Evolutionary conservation across 169 alveolate species (phyloP).

Genomic region (Miamiensis avidus): DNA sequence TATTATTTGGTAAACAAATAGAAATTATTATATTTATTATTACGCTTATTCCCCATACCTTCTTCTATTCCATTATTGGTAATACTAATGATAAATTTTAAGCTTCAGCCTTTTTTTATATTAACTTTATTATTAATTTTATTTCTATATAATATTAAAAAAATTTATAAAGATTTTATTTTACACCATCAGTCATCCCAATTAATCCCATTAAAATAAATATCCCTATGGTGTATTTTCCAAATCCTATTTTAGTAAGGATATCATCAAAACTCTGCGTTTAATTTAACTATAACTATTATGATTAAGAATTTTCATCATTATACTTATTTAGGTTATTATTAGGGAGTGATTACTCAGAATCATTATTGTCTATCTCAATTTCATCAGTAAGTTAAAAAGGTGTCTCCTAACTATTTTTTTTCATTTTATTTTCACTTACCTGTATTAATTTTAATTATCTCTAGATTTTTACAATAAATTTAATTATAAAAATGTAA

Average conservation of each 20-base stretch:
- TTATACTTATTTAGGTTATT: no score
- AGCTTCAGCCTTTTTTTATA: slow-evolving; percentile 16
- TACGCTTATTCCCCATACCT: neutral
- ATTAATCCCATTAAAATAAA: slow-evolving; percentile 28
- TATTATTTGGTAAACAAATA: no score
- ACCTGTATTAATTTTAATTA: no score
- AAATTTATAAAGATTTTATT: no score
- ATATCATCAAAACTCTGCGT: slow-evolving; percentile 14
- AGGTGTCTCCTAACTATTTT: neutral
- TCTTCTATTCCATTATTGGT: slow-evolving; percentile 5
- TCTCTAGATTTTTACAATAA: no score
- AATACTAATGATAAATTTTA: neutral
- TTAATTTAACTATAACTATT: neutral
- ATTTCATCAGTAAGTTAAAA: neutral
- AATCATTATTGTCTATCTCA: no score
- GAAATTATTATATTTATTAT: no score
- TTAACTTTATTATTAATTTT: neutral
- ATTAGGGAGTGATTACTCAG: neutral
- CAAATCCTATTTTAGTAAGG: slow-evolving; percentile 23
- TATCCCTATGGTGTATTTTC: slow-evolving; percentile 20
- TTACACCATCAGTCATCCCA: slow-evolving; percentile 26
- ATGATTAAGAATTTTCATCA: no score
- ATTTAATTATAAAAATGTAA: no score
- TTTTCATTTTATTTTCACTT: no score
- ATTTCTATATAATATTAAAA: neutral